Conservation (phyloP, 345 rosid genomes). For the Eucalyptus dawsonii region DNA sequence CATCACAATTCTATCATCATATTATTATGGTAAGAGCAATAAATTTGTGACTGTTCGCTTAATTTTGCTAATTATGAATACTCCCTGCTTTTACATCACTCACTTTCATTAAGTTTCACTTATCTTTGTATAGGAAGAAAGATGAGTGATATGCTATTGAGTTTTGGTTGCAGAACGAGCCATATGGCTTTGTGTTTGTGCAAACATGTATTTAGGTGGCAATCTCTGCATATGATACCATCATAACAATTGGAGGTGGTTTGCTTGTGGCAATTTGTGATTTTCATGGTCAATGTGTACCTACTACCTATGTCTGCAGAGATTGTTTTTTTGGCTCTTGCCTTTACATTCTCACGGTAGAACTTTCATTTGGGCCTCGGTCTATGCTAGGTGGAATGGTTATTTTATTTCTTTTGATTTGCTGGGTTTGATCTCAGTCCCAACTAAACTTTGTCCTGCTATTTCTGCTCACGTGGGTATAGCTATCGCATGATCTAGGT, state of each 20-base stretch:
- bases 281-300: background rate
- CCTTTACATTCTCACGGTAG: background rate
- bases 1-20: conserved; percentile 77
- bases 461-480: background rate
- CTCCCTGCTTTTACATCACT: background rate
- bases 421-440: background rate
- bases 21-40: conserved; percentile 49
- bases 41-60: background rate
- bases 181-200: background rate
- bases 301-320: background rate
- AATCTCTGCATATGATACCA: background rate
- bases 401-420: background rate
- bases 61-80: background rate
- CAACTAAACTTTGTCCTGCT: background rate
- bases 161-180: background rate
- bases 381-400: background rate
- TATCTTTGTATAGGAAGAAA: background rate
- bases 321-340: background rate
- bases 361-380: background rate
- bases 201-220: background rate
- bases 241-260: background rate
- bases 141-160: background rate
- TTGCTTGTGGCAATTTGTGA: background rate
- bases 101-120: background rate
- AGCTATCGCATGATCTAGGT: background rate